These are phyloP conservation scores for Ophiocordyceps polyrhachis-furcata DNA, from an alignment of 2,329 filamentous ascomycete species.

Conservation along the genomic window DNA sequence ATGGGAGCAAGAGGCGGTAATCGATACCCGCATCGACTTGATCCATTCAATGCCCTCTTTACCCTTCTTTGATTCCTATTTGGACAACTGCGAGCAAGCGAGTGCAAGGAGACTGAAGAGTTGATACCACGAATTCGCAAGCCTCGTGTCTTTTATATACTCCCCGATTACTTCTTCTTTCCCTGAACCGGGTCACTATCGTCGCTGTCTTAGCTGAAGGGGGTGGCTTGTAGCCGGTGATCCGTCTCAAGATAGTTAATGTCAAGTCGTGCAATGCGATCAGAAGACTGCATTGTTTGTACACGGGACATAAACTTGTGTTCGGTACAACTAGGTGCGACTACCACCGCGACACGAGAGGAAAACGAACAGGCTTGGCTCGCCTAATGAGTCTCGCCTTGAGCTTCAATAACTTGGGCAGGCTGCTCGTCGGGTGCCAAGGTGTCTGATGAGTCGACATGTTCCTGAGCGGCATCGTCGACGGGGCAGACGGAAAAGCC, in stretches of 20 bases:
- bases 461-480: constrained; percentile 30
- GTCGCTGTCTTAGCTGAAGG: neutral
- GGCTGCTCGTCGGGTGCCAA: neutral
- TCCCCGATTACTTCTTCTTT: neutral
- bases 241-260: neutral
- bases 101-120: constrained; percentile 1
- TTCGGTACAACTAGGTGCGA: too few species aligned
- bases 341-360: too few species aligned
- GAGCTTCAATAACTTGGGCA: neutral
- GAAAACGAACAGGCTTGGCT: too few species aligned
- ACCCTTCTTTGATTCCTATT: constrained; percentile 5
- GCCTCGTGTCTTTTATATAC: constrained; percentile 3
- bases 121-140: constrained; percentile 3
- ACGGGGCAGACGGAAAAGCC: constrained; percentile 29
- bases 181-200: neutral
- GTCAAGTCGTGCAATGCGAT: neutral
- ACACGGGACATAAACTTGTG: too few species aligned
- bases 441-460: constrained; percentile 7
- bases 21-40: neutral
- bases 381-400: neutral
- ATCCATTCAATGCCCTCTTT: constrained; percentile 2
- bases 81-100: constrained; percentile 4
- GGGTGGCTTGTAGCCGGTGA: neutral
- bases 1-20: constrained; percentile 2
- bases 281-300: neutral